A percentile compares a stretch with the other conserved stretches of the same genome.
phyloP scores from a whole-genome alignment of 352 stramenopile genomes.

The Peronospora farinosa region DNA sequence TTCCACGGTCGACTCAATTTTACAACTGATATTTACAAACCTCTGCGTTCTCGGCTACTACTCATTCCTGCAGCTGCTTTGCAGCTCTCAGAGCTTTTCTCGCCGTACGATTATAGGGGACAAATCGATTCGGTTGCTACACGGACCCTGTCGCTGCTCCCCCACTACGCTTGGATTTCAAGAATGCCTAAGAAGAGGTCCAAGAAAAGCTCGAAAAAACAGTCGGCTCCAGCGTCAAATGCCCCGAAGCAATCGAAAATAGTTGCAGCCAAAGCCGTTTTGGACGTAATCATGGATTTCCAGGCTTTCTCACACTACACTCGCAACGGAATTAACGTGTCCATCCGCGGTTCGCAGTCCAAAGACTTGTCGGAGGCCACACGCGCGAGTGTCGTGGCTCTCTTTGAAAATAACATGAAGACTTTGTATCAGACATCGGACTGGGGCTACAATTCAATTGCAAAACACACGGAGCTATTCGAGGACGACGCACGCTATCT shows the following conservation, averaged over 20 bases:
- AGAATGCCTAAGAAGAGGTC: too few relatives aligned
- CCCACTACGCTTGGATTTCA: too few relatives aligned
- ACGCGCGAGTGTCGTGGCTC: conserved; percentile 34
- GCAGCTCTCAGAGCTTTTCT: too few relatives aligned
- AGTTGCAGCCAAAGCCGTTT: conserved; percentile 42
- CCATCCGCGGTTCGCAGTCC: conserved; percentile 40
- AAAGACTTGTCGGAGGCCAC: conserved; percentile 28
- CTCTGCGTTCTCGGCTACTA: too few relatives aligned
- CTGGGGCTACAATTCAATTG: conserved; percentile 86
- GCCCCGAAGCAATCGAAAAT: conserved; percentile 22
- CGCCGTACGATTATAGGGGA: too few relatives aligned
- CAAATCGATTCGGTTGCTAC: too few relatives aligned
- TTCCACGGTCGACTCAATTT: too few relatives aligned
- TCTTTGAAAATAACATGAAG: conserved; percentile 92
- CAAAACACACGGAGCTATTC: conserved; percentile 82
- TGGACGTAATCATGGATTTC: conserved; percentile 60
- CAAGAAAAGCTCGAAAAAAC: conserved; percentile 9
- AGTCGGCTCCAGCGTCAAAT: conserved; percentile 12
- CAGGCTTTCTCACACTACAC: conserved; percentile 46
- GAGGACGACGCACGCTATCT: conserved; percentile 86
- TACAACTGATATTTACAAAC: too few relatives aligned
- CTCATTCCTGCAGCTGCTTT: too few relatives aligned
- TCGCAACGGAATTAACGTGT: conserved; percentile 42
- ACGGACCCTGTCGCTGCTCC: too few relatives aligned
- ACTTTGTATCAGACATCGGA: conserved; percentile 79